Conservation (phyloP, 495 filamentous ascomycete genomes). For the Tetracladium setigerum region DNA sequence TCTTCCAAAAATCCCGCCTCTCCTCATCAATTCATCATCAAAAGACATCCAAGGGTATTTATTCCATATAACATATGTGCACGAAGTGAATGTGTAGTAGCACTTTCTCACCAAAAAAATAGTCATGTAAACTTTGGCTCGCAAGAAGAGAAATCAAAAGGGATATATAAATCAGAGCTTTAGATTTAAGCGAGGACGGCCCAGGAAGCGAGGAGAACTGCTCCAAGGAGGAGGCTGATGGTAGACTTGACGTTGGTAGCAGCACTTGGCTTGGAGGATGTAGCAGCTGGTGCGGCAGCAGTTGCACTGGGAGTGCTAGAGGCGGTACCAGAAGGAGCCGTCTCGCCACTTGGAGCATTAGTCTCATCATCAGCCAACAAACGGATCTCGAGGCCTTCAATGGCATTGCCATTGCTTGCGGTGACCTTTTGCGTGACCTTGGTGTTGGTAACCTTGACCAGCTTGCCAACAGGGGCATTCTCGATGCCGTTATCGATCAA, state of each 20-base stretch:
- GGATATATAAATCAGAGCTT: not conserved
- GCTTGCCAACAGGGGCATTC: constrained; percentile 37
- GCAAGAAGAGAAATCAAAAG: not conserved
- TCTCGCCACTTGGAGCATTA: constrained; percentile 42
- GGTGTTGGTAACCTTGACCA: constrained; percentile 49
- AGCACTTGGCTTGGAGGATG: constrained; percentile 19
- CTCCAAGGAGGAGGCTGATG: not conserved
- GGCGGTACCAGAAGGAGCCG: not conserved
- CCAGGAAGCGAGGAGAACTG: not conserved
- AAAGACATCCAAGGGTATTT: not conserved
- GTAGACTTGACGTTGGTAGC: constrained; percentile 20
- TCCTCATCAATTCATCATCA: not conserved
- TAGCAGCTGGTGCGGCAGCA: constrained; percentile 10
- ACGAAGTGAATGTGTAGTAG: not conserved
- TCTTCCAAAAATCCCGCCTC: not conserved
- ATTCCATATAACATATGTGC: not conserved
- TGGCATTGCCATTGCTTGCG: constrained; percentile 40
- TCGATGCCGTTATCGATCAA: constrained; percentile 49
- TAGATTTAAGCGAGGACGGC: not conserved
- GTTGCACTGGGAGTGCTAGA: not conserved
- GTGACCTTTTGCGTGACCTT: constrained; percentile 46
- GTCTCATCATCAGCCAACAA: constrained; percentile 39
- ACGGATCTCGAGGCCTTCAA: constrained; percentile 47
- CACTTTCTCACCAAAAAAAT: not conserved
- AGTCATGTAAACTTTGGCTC: not conserved